A percentile compares a stretch with the other conserved stretches of the same genome.
Conservation (phyloP, 2,329 filamentous ascomycete genomes). For the Zymoseptoria brevis region DNA sequence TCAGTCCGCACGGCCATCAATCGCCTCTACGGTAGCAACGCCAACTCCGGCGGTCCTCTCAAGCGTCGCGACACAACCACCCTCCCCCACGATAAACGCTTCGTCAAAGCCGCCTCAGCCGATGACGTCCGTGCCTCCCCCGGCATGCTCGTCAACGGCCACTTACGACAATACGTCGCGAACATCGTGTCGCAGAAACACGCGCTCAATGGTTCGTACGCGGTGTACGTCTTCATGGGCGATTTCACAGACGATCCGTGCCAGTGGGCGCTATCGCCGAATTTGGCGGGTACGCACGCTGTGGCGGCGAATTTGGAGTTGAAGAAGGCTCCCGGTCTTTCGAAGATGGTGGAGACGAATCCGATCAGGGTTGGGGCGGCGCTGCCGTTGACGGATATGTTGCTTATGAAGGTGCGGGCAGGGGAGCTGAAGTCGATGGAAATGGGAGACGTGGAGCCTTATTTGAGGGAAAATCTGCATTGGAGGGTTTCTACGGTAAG, state of each 20-base stretch:
- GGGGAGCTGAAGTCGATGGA: constrained; percentile 30
- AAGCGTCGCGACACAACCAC: constrained; percentile 3
- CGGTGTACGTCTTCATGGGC: constrained; percentile 62
- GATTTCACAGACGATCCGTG: constrained; percentile 36
- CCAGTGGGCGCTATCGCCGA: constrained; percentile 47
- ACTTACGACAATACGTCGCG: constrained; percentile 58
- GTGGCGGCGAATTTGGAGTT: constrained; percentile 28
- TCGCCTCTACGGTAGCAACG: constrained; percentile 48
- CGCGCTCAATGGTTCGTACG: constrained; percentile 54
- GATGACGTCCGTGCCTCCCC: constrained; percentile 14
- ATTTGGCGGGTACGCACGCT: constrained; percentile 55
- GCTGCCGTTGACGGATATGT: constrained; percentile 38
- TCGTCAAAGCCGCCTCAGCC: constrained; percentile 15
- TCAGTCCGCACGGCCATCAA: constrained; percentile 51
- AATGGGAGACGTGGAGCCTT: constrained; percentile 21
- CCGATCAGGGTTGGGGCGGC: constrained; percentile 31
- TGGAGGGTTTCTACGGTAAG: constrained; percentile 27
- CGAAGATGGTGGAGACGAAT: not conserved
- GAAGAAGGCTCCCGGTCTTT: not conserved
- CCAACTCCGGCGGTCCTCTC: constrained; percentile 13
- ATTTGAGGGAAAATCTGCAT: constrained; percentile 26
- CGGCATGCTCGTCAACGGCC: constrained; percentile 29
- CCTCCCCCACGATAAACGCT: not conserved
- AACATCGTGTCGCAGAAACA: constrained; percentile 57
- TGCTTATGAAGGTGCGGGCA: constrained; percentile 30